A percentile compares a stretch with the other conserved stretches of the same genome.
Conservation (phyloP, 2,329 filamentous ascomycete species). For the Incumbomyces lentus region DNA sequence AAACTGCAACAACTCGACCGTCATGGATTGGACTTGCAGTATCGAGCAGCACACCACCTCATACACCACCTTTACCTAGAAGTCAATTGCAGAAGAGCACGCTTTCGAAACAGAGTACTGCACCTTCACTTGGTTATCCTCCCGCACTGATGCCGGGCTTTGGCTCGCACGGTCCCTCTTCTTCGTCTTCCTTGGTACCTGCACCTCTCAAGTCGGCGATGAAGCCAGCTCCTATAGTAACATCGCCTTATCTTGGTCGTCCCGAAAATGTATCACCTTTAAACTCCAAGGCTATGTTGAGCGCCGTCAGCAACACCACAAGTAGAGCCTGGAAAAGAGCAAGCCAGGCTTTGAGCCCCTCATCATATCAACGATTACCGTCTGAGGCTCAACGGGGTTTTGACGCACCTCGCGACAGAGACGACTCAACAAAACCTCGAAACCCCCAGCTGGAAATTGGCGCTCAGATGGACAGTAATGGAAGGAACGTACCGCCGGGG, state of each 20-base stretch:
- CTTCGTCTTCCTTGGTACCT: constrained; percentile 1
- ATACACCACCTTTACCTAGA: constrained; percentile 2
- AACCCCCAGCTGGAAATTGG: not conserved
- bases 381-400: not conserved
- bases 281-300: constrained; percentile 2
- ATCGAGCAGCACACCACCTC: constrained; percentile 5
- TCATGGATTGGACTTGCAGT: constrained; percentile 6
- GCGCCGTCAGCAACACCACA: constrained; percentile 3
- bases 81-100: constrained; percentile 3
- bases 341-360: constrained; percentile 3
- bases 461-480: not conserved
- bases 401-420: not conserved
- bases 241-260: not conserved
- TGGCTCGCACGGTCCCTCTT: not conserved
- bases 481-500: not conserved
- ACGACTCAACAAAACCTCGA: not conserved
- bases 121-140: not conserved
- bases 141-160: not conserved
- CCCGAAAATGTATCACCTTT: constrained; percentile 1
- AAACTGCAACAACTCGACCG: not conserved
- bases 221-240: constrained; percentile 1
- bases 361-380: not conserved
- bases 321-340: constrained; percentile 4
- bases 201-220: constrained; percentile 4
- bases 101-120: not conserved